Evolutionary conservation across 306 rosid species (phyloP).

Genomic region (Argentina anserina): DNA sequence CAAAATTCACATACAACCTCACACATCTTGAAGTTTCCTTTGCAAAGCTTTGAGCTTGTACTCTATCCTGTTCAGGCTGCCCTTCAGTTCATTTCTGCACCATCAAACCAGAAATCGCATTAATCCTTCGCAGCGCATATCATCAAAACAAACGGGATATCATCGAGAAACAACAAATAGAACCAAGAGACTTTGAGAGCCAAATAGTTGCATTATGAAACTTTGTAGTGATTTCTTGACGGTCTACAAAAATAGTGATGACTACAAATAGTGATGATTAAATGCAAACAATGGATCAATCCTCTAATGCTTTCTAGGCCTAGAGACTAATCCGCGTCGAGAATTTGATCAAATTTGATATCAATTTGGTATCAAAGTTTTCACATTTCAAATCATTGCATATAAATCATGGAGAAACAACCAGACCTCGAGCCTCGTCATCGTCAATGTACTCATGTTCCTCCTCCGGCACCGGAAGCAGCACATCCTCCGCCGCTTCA

Average conservation of each 20-base stretch:
- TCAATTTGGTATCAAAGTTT: background rate
- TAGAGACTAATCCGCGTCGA: no score
- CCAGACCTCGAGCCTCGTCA: slow-evolving; percentile 11
- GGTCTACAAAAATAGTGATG: no score
- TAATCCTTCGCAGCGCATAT: background rate
- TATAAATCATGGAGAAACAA: background rate
- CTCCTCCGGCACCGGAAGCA: slow-evolving; percentile 83
- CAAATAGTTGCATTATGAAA: no score
- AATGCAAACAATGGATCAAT: no score
- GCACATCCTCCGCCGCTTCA: slow-evolving; percentile 24
- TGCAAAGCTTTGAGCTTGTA: background rate
- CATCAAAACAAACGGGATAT: background rate
- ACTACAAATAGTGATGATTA: no score
- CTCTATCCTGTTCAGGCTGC: background rate
- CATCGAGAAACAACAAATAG: background rate
- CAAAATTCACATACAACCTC: background rate
- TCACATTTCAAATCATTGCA: background rate
- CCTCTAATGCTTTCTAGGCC: no score
- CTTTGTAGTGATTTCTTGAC: no score
- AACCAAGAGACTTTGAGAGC: no score
- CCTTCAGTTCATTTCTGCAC: slow-evolving; percentile 24
- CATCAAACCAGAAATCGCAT: background rate
- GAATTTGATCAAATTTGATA: background rate
- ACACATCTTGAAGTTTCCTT: slow-evolving; percentile 10
- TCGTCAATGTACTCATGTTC: slow-evolving; percentile 65